A percentile compares a stretch with the other conserved stretches of the same genome.
Evolutionary conservation across 192 early-diverging fungal genomes (phyloP).

Genomic region (Coemansia sp.): DNA sequence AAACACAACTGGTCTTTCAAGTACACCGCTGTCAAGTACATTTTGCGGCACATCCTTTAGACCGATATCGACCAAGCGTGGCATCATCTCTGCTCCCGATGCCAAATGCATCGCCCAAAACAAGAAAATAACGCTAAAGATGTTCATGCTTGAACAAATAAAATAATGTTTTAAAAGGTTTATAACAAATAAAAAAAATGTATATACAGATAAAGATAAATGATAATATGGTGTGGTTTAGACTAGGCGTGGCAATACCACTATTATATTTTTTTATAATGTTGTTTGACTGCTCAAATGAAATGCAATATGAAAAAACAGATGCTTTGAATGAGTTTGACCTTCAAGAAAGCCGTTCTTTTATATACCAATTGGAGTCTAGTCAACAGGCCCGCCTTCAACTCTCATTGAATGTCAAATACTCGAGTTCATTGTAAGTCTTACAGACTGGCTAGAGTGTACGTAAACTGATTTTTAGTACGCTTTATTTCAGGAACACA

Average conservation of each 20-base stretch:
- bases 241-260: too few species aligned
- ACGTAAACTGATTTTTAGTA: background rate
- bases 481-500: background rate
- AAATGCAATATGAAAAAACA: too few species aligned
- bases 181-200: background rate
- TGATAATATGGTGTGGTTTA: background rate
- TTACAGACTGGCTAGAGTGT: too few species aligned
- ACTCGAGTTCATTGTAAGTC: too few species aligned
- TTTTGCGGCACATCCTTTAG: constrained; percentile 14
- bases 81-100: background rate
- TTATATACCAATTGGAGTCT: too few species aligned
- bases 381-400: too few species aligned
- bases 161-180: background rate
- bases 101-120: background rate
- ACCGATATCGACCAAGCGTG: constrained; percentile 4
- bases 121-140: background rate
- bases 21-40: constrained; percentile 29
- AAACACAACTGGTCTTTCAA: constrained; percentile 28
- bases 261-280: background rate
- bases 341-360: too few species aligned
- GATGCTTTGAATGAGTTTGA: too few species aligned
- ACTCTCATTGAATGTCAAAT: too few species aligned
- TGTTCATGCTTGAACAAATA: background rate
- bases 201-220: background rate
- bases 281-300: too few species aligned